phyloP scores from a whole-genome alignment of 2,329 filamentous ascomycete species.

The Hirsutella rhossiliensis region DNA sequence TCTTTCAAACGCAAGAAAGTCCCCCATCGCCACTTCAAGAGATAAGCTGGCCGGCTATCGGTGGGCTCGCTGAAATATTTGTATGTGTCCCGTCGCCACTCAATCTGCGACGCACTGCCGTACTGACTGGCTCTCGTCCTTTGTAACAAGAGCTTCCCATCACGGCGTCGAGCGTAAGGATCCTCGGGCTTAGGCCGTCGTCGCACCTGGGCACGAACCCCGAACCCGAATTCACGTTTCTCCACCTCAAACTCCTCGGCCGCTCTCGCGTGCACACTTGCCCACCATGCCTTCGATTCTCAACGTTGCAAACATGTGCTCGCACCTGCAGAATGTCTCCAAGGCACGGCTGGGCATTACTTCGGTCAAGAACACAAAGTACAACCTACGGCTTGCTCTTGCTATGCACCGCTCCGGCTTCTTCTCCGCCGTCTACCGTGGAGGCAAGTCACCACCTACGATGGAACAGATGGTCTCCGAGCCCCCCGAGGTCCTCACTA shows the following conservation, averaged over 20 bases:
- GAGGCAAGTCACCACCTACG: conserved; percentile 43
- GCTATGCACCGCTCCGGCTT: conserved; percentile 76
- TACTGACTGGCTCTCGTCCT: no score
- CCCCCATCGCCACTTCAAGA: no score
- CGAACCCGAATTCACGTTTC: background rate
- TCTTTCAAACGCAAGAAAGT: no score
- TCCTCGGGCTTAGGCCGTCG: no score
- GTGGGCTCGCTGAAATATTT: no score
- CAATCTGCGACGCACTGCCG: no score
- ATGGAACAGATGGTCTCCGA: conserved; percentile 29
- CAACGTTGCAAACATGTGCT: conserved; percentile 70
- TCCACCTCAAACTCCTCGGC: background rate
- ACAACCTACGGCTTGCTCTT: conserved; percentile 64
- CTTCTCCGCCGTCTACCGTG: conserved; percentile 66
- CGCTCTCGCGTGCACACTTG: background rate
- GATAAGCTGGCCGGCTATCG: no score
- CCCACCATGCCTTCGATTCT: conserved; percentile 39
- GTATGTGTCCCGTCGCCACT: no score
- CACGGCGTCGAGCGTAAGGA: no score
- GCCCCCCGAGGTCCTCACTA: conserved; percentile 48
- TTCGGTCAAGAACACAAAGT: conserved; percentile 67
- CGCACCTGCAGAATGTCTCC: conserved; percentile 82
- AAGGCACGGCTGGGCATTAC: conserved; percentile 75
- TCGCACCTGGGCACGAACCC: background rate
- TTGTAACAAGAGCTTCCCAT: no score